Percentiles rank a stretch among this genome's conserved stretches.
Evolutionary conservation across 2,329 filamentous ascomycete species (phyloP).

Genomic region (Clonostachys rhizophaga): DNA sequence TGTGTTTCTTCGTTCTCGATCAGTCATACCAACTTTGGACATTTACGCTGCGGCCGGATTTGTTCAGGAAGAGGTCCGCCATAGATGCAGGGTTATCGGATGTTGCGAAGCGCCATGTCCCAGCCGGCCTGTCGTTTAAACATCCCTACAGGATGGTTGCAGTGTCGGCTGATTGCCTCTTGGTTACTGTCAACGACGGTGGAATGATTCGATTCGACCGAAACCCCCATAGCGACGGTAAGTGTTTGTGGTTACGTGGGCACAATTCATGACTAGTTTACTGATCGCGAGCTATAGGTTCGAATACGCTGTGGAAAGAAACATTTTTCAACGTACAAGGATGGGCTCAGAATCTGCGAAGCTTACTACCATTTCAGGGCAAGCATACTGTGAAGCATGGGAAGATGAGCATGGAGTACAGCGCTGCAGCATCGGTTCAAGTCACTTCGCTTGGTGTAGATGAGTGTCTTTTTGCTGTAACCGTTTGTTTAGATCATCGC

Average conservation of each 20-base stretch:
- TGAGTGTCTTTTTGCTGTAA: conserved; percentile 57
- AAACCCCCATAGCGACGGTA: conserved; percentile 41
- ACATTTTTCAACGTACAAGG: conserved; percentile 69
- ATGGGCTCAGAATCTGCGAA: conserved; percentile 64
- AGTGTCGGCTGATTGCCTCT: conserved; percentile 65
- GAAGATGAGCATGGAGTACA: conserved; percentile 61
- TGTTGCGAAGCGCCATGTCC: conserved; percentile 69
- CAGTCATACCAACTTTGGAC: conserved; percentile 77
- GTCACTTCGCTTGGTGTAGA: conserved; percentile 45
- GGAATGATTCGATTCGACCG: conserved; percentile 68
- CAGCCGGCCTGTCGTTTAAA: conserved; percentile 72
- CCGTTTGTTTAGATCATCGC: conserved; percentile 83
- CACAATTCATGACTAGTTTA: not conserved
- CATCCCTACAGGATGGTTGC: conserved; percentile 78
- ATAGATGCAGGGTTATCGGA: conserved; percentile 72
- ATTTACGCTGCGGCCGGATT: conserved; percentile 75
- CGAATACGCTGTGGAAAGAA: conserved; percentile 55
- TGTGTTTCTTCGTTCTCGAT: conserved; percentile 78
- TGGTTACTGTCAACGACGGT: conserved; percentile 79
- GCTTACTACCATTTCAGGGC: conserved; percentile 62
- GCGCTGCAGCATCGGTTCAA: conserved; percentile 60
- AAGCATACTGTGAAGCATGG: conserved; percentile 60
- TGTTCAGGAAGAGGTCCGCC: conserved; percentile 66
- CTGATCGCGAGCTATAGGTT: conserved; percentile 9
- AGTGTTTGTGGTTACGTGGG: conserved; percentile 11